Percentiles rank a stretch among this genome's conserved stretches.
Conservation (phyloP, 805 yeast genomes). For the Zygoascus flipseniorum region DNA sequence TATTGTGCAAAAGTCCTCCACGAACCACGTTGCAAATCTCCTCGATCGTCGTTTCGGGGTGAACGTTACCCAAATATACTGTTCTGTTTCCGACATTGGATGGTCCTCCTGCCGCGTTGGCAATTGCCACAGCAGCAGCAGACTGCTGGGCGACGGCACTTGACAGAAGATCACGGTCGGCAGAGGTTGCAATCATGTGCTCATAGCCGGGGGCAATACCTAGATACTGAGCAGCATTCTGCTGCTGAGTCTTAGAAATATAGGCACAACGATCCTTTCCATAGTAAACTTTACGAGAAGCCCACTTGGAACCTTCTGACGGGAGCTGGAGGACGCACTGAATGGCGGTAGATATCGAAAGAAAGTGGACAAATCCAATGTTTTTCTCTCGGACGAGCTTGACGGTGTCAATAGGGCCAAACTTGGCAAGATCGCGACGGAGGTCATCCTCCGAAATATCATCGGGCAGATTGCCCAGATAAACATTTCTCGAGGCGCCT, state of each 20-base stretch:
- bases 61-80: conserved; percentile 82
- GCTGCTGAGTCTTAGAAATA: conserved; percentile 91
- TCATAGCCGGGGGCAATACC: conserved; percentile 89
- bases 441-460: conserved; percentile 60
- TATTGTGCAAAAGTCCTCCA: conserved; percentile 84
- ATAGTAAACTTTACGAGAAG: conserved; percentile 71
- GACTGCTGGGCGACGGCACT: conserved; percentile 71
- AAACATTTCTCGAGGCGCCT: conserved; percentile 91
- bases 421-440: conserved; percentile 54
- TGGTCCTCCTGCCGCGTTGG: conserved; percentile 90
- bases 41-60: conserved; percentile 79
- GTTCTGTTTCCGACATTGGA: conserved; percentile 89
- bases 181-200: conserved; percentile 38
- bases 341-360: conserved; percentile 78
- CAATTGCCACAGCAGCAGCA: conserved; percentile 96
- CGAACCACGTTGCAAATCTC: conserved; percentile 94
- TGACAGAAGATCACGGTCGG: conserved; percentile 43
- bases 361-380: conserved; percentile 71
- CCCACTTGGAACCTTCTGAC: conserved; percentile 50
- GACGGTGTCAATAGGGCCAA: conserved; percentile 76
- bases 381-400: conserved; percentile 77
- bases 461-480: conserved; percentile 70
- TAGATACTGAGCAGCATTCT: conserved; percentile 90
- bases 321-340: conserved; percentile 74
- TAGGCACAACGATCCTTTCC: conserved; percentile 91